Evolutionary conservation across 345 rosid genomes (phyloP), one percentile per base, ranked within the genome.

Genomic region (Lepidium sativum): DNA sequence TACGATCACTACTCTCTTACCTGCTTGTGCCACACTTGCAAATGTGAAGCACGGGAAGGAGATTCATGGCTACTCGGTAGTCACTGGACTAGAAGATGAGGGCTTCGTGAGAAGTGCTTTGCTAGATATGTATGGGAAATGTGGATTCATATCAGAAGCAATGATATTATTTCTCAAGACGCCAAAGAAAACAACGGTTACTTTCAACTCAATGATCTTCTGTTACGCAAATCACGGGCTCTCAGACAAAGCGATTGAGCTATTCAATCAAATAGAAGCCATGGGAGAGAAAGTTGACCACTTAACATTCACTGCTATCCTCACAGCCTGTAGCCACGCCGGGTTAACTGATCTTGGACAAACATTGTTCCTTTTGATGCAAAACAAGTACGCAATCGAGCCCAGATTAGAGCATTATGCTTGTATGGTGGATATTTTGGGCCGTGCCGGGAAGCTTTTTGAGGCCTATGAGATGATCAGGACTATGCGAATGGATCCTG

Each of bases 121-220:
- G 60, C 79, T 86, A 4, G 98, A 91, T 71, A 86, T 86, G 96
- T 91, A 91, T 47, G 84, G 88, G 10, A 91, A 91, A 76, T 84
- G 87, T 20, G 91, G 98, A 27, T n/a, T n/a, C n/a, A n/a, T 86
- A 65, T 71, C 82, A 15, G 79, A 83, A 71, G 97, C 92, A 8
- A 75, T 69, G 81, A 65, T 70, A 31, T 43, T 87, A 75, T 92
- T 92, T 50, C 25, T 4, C 45, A 80, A 73, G 44, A 82, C 79
- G 77, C 31, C 72, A 15, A 82, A 78, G 64, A 84, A 75, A 73
- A 86, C 75, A 60, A 75, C 83, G 0, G 88, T 80, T 41, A 84
- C 94, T 45, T 92, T 89, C 88, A 92, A 92, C 73, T 86, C 90
- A 5, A 87, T 89, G 92, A 89, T 89, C 38, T 92, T n/a, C n/a